These are phyloP conservation scores for Diphasiastrum complanatum DNA, from an alignment of 83 land plant species.

Conservation along the genomic window DNA sequence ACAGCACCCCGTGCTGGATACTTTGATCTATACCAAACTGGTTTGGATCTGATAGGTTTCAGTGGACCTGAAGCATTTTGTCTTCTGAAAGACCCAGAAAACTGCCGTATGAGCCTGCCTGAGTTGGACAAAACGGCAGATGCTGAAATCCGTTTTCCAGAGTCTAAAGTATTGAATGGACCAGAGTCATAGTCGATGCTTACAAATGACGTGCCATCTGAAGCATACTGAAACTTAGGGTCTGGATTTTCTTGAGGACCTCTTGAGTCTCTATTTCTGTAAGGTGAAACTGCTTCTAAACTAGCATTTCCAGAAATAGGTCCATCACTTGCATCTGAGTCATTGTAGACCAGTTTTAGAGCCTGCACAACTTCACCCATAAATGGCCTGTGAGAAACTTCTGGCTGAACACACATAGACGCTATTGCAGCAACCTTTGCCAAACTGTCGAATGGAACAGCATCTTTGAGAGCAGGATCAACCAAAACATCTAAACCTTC, in stretches of 20 bases:
- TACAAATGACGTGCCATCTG: conserved; percentile 17
- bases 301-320: conserved; percentile 29
- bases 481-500: conserved; percentile 41
- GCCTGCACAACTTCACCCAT: conserved; percentile 81
- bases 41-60: conserved; percentile 20
- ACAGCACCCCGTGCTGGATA: conserved; percentile 33
- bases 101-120: conserved; percentile 15
- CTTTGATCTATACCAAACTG: conserved; percentile 39
- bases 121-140: conserved; percentile 30
- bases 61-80: conserved; percentile 44
- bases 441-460: conserved; percentile 31
- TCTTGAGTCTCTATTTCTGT: conserved; percentile 16
- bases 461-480: conserved; percentile 37
- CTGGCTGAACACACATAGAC: conserved; percentile 75
- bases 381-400: conserved; percentile 54
- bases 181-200: conserved; percentile 25
- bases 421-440: conserved; percentile 64
- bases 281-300: conserved; percentile 29
- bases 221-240: conserved; percentile 5
- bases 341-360: conserved; percentile 57
- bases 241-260: conserved; percentile 11
- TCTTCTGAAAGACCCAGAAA: conserved; percentile 42
- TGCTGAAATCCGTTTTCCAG: conserved; percentile 22
- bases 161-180: conserved; percentile 13
- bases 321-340: conserved; percentile 34